Evolutionary conservation across 2,329 filamentous ascomycete genomes (phyloP), one percentile per base, ranked within the genome.

Genomic region (Aureobasidium sp.): DNA sequence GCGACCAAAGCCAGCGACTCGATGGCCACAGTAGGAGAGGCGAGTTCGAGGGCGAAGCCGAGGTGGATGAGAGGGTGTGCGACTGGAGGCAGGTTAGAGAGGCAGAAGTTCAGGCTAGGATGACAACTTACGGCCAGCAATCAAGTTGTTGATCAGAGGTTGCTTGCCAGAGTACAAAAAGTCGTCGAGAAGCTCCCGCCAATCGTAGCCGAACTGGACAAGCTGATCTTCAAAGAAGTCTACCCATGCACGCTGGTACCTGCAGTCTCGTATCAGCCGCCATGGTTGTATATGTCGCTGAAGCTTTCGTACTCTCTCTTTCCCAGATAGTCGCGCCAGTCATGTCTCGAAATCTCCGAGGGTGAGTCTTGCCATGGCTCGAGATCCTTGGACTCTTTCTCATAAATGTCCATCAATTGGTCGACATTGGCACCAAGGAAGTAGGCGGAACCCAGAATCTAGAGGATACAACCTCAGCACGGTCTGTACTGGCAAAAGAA

Each of bases 211-310:
- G 69, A 87, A 84, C 20, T 79, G 78, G 3, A 90, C 92, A 34
- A 97, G 79, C 69, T 91, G 86, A 72, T 99, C 94, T 73, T 99
- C 94, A 71, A 96, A 97, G 72, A 94, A 97, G 73, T 99, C 92
- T 62, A 99, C 80, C 71, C 87, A 99, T 0, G 92, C 93, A 64
- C 93, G 84, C 75, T 99, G 91, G 71, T 95, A 97, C 65, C 79
- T 84, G 69, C 36, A 59, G 36, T 59, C 57, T 63, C 52, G 43
- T 27, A 47, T 56, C 60, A 61, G 43, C 57, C 32, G 9, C 43
- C 10, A 37, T 34, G 5, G 36, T 17, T 41, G 26, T 41, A 10
- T 46, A 44, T 20, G 20, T 8, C 6, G 10, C 5, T 36, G 50
- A 71, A 41, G 70, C 15, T 56, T 24, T 70, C 79, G 60, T 76